Evolutionary conservation across 164 flowering plant genomes (phyloP), one percentile per base, ranked within the genome.

Genomic region (Protea cynaroides): DNA sequence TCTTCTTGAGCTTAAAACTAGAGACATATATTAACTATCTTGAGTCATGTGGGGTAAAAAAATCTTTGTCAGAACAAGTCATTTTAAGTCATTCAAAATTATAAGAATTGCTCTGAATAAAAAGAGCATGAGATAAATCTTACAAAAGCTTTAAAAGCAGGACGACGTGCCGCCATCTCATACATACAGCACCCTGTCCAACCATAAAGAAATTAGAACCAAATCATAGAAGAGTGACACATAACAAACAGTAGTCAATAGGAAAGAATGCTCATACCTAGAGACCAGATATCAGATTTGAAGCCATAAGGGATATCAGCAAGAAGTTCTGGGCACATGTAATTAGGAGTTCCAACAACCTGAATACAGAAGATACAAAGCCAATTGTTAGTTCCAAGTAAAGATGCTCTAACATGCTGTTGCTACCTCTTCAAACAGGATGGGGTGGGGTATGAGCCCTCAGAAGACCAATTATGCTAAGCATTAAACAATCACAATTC

Each of bases 281-380:
- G 72, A 19, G 92, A 83, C 92, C 90, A 87, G 46, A 83, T 85
- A 63, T 87, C 90, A 0, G 93, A 87, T 69, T 87, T 85, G 77
- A 79, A 81, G 73, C 93, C 88, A 71, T 85, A 87, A 3, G 93
- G 88, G 47, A 82, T 80, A 61, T 84, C 87, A 12, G 88, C 83
- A 37, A 85, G 81, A 52, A 87, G 81, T 78, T 87, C 90, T 19
- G 93, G 93, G 64, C 93, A 87, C 90, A 87, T 85, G 77, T 81
- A 79, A 62, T 76, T 87, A 47, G 90, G 86, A 67, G 88, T 82
- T 7, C 88, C 86, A 2, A 82, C 87, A 62, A 83, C 77, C 90
- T 87, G 25, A 25, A 67, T 36, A 49, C 18, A 15, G 23, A 34
- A 22, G 54, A 54, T 49, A 40, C 14, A 15, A 49, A 49, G 34